Evolutionary conservation across 2,329 filamentous ascomycete species (phyloP), one percentile per base, ranked within the genome.

Genomic region (Thielaviopsis punctulata): DNA sequence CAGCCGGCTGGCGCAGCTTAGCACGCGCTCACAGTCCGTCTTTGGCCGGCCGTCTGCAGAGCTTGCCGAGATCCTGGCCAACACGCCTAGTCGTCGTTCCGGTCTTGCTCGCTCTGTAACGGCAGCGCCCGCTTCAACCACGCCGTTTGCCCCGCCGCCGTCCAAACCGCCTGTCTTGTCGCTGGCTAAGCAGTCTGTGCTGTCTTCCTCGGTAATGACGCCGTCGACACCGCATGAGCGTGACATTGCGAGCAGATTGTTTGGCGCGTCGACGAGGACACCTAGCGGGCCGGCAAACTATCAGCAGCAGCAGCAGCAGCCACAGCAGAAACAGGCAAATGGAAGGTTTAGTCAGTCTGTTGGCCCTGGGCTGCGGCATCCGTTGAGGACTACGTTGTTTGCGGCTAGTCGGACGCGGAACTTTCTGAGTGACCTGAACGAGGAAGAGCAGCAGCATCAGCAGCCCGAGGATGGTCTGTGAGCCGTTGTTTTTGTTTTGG

Each of bases 71-170:
- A 47, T 54, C n/a, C 33, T 67, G 13, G 65, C 49, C 19, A 52
- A 67, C 47, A 73, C 70, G 7, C 70, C 70, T 2, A 73, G 69
- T n/a, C 68, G 68, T 48, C 68, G 69, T 64, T 71, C 68, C 2
- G 67, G 71, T 3, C 62, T 66, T 49, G 61, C 66, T 6, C 62
- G 66, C 25, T 63, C 66, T 4, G 63, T 68, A 55, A 60, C 64
- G 6, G 65, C 63, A 25, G 59, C 65, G 46, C 63, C 66, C 12
- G 65, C n/a, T 18, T 41, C 36, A 6, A 41, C 36, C 36, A 41
- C 36, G n/a, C 36, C n/a, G n/a, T 41, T 41, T 41, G 36, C 36
- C n/a, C 36, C 36, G 5, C 36, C 36, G 36, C 36, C 36, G 4
- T 19, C 36, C 2, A 4, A 41, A 5, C 36, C 36, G 4, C 36